Conservation (phyloP, 2,329 filamentous ascomycete species). For the Simplicillium sp. region DNA sequence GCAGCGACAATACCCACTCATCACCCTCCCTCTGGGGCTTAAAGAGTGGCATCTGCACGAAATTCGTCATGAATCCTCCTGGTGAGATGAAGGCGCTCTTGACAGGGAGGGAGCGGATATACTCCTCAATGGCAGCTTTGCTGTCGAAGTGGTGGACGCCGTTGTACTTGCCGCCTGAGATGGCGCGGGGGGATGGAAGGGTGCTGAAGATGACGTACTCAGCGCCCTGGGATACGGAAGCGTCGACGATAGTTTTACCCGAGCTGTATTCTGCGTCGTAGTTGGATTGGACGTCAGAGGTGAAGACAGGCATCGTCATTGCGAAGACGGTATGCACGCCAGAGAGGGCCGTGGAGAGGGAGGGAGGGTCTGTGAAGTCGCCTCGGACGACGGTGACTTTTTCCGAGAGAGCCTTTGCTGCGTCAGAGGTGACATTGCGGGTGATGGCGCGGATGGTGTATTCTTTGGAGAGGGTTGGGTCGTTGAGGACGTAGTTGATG, state of each 20-base stretch:
- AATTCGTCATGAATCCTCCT: constrained; percentile 30
- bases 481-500: constrained; percentile 24
- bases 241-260: constrained; percentile 30
- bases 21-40: too few species aligned
- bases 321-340: constrained; percentile 38
- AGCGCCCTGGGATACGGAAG: constrained; percentile 23
- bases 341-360: constrained; percentile 28
- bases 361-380: constrained; percentile 26
- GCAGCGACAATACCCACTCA: too few species aligned
- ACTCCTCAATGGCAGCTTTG: constrained; percentile 41
- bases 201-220: constrained; percentile 31
- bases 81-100: constrained; percentile 30
- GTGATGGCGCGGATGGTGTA: too few species aligned
- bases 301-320: constrained; percentile 32
- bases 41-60: too few species aligned
- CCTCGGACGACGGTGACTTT: constrained; percentile 30
- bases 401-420: too few species aligned
- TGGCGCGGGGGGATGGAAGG: constrained; percentile 20
- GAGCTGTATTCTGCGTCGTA: constrained; percentile 23
- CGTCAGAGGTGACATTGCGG: too few species aligned
- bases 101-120: constrained; percentile 37
- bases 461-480: too few species aligned
- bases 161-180: constrained; percentile 23
- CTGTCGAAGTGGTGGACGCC: constrained; percentile 35
- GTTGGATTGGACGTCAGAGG: constrained; percentile 11